Percentiles rank a stretch among this genome's conserved stretches.
Conservation (phyloP, 129 eudicot species). For the Sambucus nigra region DNA sequence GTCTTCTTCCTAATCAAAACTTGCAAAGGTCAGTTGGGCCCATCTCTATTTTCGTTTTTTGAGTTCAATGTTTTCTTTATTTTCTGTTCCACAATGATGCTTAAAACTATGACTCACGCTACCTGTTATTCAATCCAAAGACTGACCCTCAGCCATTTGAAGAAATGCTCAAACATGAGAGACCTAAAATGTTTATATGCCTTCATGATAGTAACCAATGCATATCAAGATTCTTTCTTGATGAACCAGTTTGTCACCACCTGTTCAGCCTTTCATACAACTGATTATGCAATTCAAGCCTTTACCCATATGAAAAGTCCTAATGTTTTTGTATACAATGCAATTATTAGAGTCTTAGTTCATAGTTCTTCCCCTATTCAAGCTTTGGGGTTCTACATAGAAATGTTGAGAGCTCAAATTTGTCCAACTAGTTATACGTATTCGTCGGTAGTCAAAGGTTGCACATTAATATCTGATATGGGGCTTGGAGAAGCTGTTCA, state of each 20-base stretch:
- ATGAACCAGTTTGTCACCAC: slow-evolving; percentile 59
- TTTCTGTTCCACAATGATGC: slow-evolving; percentile 5
- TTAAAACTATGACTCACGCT: slow-evolving; percentile 4
- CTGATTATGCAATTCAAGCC: slow-evolving; percentile 47
- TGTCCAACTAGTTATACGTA: slow-evolving; percentile 63
- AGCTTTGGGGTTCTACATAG: slow-evolving; percentile 36
- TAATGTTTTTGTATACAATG: slow-evolving; percentile 64
- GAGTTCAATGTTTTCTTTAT: too few species aligned
- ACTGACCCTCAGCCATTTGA: slow-evolving; percentile 12
- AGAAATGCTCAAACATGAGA: slow-evolving; percentile 34
- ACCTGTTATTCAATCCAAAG: neutral
- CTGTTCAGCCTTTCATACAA: slow-evolving; percentile 31
- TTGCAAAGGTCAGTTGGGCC: too few species aligned
- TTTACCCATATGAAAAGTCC: slow-evolving; percentile 49
- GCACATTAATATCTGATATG: slow-evolving; percentile 18
- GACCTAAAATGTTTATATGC: slow-evolving; percentile 46
- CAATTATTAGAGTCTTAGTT: slow-evolving; percentile 56
- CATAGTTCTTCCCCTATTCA: slow-evolving; percentile 37
- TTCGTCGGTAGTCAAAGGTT: slow-evolving; percentile 56
- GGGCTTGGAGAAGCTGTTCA: slow-evolving; percentile 55
- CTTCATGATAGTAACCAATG: slow-evolving; percentile 50
- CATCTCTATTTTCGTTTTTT: too few species aligned
- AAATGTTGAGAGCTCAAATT: slow-evolving; percentile 47
- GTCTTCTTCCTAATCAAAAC: too few species aligned
- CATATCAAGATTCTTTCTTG: slow-evolving; percentile 51